Evolutionary conservation across 2,329 filamentous ascomycete species (phyloP).

Genomic region (Fusarium nodosum): DNA sequence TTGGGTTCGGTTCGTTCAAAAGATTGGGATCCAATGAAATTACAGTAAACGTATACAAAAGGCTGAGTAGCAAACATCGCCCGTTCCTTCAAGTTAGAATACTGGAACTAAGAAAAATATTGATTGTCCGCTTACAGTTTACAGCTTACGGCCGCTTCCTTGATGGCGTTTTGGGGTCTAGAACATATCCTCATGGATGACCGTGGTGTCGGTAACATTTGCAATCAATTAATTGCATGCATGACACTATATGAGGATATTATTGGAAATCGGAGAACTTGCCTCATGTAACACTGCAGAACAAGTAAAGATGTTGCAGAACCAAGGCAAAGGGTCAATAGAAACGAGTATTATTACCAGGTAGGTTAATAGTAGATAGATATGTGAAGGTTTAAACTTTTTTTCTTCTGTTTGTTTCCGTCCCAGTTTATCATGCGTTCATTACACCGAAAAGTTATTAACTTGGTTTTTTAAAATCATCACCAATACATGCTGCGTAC

Average conservation of each 20-base stretch:
- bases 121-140: constrained; percentile 13
- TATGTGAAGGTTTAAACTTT: constrained; percentile 6
- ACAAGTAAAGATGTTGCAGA: constrained; percentile 10
- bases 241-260: constrained; percentile 13
- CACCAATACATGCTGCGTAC: background rate
- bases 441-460: background rate
- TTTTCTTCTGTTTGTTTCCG: background rate
- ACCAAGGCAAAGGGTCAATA: constrained; percentile 29
- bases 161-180: constrained; percentile 2
- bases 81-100: constrained; percentile 1
- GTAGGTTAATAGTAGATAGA: too few relatives aligned
- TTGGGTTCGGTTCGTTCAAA: constrained; percentile 13
- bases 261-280: constrained; percentile 9
- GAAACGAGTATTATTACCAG: constrained; percentile 8
- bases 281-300: constrained; percentile 24
- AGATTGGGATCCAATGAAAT: constrained; percentile 21
- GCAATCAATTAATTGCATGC: constrained; percentile 19
- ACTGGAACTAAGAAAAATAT: constrained; percentile 24
- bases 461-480: background rate
- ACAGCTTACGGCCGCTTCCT: background rate
- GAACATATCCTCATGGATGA: constrained; percentile 21
- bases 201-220: constrained; percentile 18
- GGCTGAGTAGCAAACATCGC: constrained; percentile 3
- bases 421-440: constrained; percentile 11
- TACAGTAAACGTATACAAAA: background rate